Percentiles rank a stretch among this genome's conserved stretches.
phyloP scores from a whole-genome alignment of 2,329 filamentous ascomycete genomes.

The Talaromyces albobiverticillius region DNA sequence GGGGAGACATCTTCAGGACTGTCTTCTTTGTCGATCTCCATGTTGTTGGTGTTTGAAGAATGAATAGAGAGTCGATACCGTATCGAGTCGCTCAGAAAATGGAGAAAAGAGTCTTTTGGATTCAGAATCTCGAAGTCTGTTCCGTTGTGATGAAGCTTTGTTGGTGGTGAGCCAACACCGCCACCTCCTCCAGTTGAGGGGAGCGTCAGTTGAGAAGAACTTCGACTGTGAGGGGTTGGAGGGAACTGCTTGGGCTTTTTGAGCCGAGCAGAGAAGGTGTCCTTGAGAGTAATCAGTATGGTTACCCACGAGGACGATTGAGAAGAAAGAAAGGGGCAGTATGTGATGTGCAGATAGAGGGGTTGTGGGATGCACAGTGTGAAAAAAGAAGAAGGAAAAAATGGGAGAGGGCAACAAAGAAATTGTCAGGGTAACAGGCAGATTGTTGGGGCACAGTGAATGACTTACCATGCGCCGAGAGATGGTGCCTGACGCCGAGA shows the following conservation, averaged over 20 bases:
- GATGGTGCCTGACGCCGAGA: neutral
- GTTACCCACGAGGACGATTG: neutral
- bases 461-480: constrained; percentile 11
- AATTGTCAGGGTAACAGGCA: neutral
- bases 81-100: constrained; percentile 14
- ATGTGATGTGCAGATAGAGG: no score
- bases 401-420: neutral
- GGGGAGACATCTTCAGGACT: neutral
- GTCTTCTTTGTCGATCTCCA: constrained; percentile 5
- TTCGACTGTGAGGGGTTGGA: constrained; percentile 11
- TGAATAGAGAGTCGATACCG: neutral
- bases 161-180: constrained; percentile 23
- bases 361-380: no score
- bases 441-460: neutral
- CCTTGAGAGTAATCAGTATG: neutral
- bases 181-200: constrained; percentile 23
- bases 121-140: constrained; percentile 38
- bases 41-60: constrained; percentile 5
- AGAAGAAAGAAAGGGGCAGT: neutral
- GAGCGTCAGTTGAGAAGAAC: constrained; percentile 27
- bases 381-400: neutral
- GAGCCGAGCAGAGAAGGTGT: constrained; percentile 12
- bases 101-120: constrained; percentile 15
- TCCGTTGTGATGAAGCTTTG: constrained; percentile 33
- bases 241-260: neutral